Evolutionary conservation across 129 eudicot genomes (phyloP).

Genomic region (Flaveria robusta): DNA sequence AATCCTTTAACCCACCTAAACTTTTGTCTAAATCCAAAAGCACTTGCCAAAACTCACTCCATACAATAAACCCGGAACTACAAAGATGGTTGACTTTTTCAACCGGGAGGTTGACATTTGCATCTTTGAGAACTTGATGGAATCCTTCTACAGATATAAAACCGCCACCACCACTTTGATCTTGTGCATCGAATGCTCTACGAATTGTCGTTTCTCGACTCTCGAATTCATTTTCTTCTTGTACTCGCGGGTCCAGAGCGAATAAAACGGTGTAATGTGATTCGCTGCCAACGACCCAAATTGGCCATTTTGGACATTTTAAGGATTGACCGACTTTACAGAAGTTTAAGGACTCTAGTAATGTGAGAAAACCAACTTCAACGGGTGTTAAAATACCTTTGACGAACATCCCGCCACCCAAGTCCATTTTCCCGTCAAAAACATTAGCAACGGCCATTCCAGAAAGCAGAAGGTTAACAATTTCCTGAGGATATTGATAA

Average conservation of each 20-base stretch:
- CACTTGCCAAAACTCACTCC: conserved; percentile 97
- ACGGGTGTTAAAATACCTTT: conserved; percentile 76
- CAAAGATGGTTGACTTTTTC: conserved; percentile 70
- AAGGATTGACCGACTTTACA: conserved; percentile 85
- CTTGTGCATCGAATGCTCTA: conserved; percentile 90
- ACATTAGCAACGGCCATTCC: conserved; percentile 96
- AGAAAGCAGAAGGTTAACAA: conserved; percentile 88
- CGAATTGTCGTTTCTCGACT: conserved; percentile 76
- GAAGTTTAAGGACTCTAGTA: conserved; percentile 84
- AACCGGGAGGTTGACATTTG: conserved; percentile 57
- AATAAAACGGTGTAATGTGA: conserved; percentile 92
- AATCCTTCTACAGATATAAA: conserved; percentile 87
- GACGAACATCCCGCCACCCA: conserved; percentile 94
- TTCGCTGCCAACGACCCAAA: conserved; percentile 96
- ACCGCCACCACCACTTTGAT: conserved; percentile 98
- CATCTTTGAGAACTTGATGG: conserved; percentile 72
- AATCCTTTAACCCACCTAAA: conserved; percentile 83
- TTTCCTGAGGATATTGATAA: conserved; percentile 59
- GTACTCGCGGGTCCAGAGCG: conserved; percentile 76
- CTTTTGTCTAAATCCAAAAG: conserved; percentile 81
- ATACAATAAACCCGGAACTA: conserved; percentile 77
- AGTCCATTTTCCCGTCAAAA: conserved; percentile 87
- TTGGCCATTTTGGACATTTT: conserved; percentile 94
- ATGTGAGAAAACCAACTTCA: conserved; percentile 93
- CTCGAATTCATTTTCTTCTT: conserved; percentile 88